Evolutionary conservation across 345 rosid species (phyloP).

Genomic region (Brassica nigra): DNA sequence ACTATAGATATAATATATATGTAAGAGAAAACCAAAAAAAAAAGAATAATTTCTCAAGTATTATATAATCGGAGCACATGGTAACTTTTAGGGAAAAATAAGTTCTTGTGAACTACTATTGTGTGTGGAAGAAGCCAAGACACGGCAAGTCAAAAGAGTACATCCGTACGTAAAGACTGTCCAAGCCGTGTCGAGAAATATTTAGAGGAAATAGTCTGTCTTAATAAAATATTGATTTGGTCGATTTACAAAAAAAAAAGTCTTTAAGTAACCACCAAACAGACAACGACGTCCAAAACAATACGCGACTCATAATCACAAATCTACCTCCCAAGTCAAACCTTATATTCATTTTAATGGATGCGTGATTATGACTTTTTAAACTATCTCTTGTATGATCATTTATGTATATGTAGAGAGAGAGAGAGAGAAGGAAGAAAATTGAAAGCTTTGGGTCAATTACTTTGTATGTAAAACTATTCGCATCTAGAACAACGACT

Average conservation of each 20-base stretch:
- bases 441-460: slow-evolving; percentile 5
- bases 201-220: slow-evolving; percentile 5
- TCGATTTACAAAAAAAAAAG: slow-evolving; percentile 27
- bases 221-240: slow-evolving; percentile 5
- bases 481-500: not conserved
- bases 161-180: slow-evolving; percentile 37
- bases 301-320: slow-evolving; percentile 20
- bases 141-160: slow-evolving; percentile 3
- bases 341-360: slow-evolving; percentile 1
- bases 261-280: slow-evolving; percentile 28
- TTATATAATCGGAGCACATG: not conserved
- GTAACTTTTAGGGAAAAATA: slow-evolving; percentile 4
- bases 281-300: slow-evolving; percentile 28
- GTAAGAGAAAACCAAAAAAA: not conserved
- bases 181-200: slow-evolving; percentile 6
- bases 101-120: not conserved
- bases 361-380: slow-evolving; percentile 18
- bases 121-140: slow-evolving; percentile 23
- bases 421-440: not conserved
- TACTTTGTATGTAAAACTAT: not conserved
- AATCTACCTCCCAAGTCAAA: slow-evolving; percentile 34
- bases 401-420: not conserved
- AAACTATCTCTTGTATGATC: slow-evolving; percentile 10
- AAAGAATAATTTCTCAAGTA: not conserved
- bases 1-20: not conserved